Percentiles rank a stretch among this genome's conserved stretches.
These are phyloP conservation scores for Diplodia scrobiculata DNA, from an alignment of 2,329 filamentous ascomycete species.

Conservation along the genomic window DNA sequence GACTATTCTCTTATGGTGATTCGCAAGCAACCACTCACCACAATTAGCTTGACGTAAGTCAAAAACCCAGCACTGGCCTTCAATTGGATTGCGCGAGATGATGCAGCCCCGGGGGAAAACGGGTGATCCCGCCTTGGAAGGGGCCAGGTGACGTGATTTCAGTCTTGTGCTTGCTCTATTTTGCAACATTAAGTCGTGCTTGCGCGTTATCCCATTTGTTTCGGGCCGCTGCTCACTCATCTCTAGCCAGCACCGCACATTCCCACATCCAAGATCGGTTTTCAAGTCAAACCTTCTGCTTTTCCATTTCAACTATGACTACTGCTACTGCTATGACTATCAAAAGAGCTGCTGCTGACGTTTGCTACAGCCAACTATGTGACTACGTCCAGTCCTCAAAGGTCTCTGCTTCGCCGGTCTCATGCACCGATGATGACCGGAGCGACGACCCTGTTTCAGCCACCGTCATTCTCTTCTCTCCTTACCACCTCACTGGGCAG, in stretches of 20 bases:
- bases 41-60: background rate
- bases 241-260: background rate
- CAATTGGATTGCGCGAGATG: background rate
- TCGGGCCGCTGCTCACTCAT: background rate
- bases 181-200: conserved; percentile 17
- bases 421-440: background rate
- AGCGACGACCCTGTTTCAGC: background rate
- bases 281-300: background rate
- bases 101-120: background rate
- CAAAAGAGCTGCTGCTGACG: background rate
- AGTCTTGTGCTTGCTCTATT: conserved; percentile 3
- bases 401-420: background rate
- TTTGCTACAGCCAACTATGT: background rate
- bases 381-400: background rate
- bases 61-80: background rate
- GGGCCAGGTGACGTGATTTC: conserved; percentile 21
- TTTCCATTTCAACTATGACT: background rate
- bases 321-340: background rate
- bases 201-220: conserved; percentile 1
- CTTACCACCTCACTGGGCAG: too few relatives aligned
- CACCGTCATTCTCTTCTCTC: background rate
- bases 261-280: background rate
- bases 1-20: background rate
- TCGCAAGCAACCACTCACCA: background rate
- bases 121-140: background rate